Evolutionary conservation across 306 rosid genomes (phyloP).

Genomic region (Pachyrhizus erosus): DNA sequence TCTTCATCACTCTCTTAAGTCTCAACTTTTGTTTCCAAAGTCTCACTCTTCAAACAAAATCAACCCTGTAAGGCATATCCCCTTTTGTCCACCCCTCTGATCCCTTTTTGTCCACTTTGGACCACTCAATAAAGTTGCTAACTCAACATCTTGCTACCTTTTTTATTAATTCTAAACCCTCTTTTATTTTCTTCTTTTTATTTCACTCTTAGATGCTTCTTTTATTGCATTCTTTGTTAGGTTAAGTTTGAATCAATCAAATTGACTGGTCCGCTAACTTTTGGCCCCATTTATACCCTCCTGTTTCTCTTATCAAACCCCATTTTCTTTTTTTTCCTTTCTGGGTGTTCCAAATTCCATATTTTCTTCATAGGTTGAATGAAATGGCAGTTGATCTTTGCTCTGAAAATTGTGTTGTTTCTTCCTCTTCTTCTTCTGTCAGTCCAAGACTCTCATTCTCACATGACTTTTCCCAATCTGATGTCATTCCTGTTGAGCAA

Average conservation of each 20-base stretch:
- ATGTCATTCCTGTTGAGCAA: constrained; percentile 66
- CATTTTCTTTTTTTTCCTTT: not conserved
- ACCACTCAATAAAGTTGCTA: constrained; percentile 44
- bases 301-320: constrained; percentile 9
- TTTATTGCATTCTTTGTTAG: constrained; percentile 44
- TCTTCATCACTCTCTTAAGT: not conserved
- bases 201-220: constrained; percentile 35
- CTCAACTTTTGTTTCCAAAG: constrained; percentile 5
- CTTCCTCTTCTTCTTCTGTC: constrained; percentile 12
- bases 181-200: constrained; percentile 13
- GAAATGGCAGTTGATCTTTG: constrained; percentile 68
- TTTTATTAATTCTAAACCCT: constrained; percentile 27
- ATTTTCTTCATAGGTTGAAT: constrained; percentile 15
- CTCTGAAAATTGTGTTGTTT: constrained; percentile 56
- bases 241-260: constrained; percentile 50
- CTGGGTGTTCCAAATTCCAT: not conserved
- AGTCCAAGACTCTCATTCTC: constrained; percentile 95
- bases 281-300: constrained; percentile 40
- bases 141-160: constrained; percentile 13
- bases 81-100: constrained; percentile 27
- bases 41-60: constrained; percentile 33
- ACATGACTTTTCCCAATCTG: constrained; percentile 67
- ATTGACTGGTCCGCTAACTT: constrained; percentile 34
- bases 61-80: constrained; percentile 41
- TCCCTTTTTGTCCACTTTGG: constrained; percentile 43